phyloP scores from a whole-genome alignment of 169 alveolate species.

The Plasmodium yoelii region DNA sequence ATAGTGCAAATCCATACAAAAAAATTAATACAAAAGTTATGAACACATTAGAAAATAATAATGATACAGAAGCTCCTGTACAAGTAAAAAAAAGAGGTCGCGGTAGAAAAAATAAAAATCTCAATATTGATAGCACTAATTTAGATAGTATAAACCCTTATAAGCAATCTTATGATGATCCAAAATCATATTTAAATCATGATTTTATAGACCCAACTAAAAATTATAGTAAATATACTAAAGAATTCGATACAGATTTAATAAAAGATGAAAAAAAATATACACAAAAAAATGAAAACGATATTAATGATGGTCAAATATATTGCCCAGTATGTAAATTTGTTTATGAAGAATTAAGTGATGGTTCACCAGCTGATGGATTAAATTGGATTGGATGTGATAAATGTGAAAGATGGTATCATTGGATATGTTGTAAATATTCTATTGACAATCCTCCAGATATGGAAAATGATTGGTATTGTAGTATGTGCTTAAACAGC shows the following conservation, averaged over 20 bases:
- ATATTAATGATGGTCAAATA: slow-evolving; percentile 78
- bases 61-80: neutral
- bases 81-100: slow-evolving; percentile 48
- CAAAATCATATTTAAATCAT: no score
- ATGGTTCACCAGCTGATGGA: slow-evolving; percentile 88
- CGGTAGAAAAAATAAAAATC: slow-evolving; percentile 19
- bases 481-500: slow-evolving; percentile 47
- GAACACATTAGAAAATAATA: neutral
- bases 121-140: neutral
- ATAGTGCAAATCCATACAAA: neutral
- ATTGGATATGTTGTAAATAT: slow-evolving; percentile 82
- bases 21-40: neutral
- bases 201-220: no score
- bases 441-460: slow-evolving; percentile 75
- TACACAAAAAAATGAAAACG: slow-evolving; percentile 78
- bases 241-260: slow-evolving; percentile 70
- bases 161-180: no score
- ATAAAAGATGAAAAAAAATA: slow-evolving; percentile 81
- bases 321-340: slow-evolving; percentile 86
- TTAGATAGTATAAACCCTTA: no score
- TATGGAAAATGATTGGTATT: slow-evolving; percentile 73
- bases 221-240: neutral
- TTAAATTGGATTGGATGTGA: slow-evolving; percentile 89
- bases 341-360: slow-evolving; percentile 83
- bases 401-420: slow-evolving; percentile 87